phyloP scores from a whole-genome alignment of 768 basidiomycete genomes.

The Pisolithus microcarpus region DNA sequence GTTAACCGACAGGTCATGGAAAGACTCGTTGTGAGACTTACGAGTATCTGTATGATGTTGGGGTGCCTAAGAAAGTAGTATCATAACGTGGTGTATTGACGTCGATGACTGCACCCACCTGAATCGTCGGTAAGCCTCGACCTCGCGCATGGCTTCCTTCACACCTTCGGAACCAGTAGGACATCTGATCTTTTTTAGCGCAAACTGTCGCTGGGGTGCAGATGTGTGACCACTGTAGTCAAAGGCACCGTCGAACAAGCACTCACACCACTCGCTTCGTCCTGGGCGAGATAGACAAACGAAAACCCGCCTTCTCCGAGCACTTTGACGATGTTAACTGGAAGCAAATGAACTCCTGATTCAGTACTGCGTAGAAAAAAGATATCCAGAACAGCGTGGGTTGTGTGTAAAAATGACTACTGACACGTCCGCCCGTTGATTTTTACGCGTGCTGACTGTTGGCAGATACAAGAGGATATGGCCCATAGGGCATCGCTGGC shows the following conservation, averaged over 20 bases:
- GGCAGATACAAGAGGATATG: constrained; percentile 73
- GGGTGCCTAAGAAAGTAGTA: constrained; percentile 55
- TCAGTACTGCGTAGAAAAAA: neutral
- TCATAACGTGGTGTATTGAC: neutral
- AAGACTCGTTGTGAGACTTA: constrained; percentile 23
- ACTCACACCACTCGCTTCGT: constrained; percentile 76
- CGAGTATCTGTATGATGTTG: constrained; percentile 93
- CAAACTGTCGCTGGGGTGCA: constrained; percentile 69
- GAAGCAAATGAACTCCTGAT: neutral
- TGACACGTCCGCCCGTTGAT: constrained; percentile 92
- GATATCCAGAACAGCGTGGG: constrained; percentile 3
- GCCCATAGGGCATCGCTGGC: constrained; percentile 80
- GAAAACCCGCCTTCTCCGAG: constrained; percentile 96
- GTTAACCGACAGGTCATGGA: neutral
- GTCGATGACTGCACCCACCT: constrained; percentile 45
- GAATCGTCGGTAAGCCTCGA: constrained; percentile 92
- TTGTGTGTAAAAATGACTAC: constrained; percentile 23
- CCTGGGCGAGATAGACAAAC: constrained; percentile 84
- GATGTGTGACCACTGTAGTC: neutral
- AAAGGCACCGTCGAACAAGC: neutral
- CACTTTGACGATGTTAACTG: constrained; percentile 85
- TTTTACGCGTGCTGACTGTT: constrained; percentile 81
- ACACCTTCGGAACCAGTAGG: constrained; percentile 84
- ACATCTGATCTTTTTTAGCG: constrained; percentile 95
- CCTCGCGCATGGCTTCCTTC: constrained; percentile 81